Evolutionary conservation across 768 basidiomycete species (phyloP).

Genomic region (Amanita muscaria): DNA sequence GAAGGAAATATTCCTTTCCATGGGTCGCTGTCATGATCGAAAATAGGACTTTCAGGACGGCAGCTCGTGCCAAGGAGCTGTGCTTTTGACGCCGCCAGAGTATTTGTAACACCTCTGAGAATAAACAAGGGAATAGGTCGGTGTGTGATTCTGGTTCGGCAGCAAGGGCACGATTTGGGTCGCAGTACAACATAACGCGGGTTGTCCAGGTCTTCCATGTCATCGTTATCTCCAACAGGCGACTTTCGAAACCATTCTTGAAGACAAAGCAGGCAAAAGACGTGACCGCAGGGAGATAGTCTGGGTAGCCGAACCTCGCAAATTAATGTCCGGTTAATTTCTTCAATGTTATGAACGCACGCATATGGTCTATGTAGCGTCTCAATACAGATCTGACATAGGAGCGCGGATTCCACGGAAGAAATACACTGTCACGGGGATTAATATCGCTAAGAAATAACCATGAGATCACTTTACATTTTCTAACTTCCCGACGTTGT

Average conservation of each 20-base stretch:
- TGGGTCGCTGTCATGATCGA: slow-evolving; percentile 41
- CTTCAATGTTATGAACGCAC: slow-evolving; percentile 38
- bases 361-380: slow-evolving; percentile 53
- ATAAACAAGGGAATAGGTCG: slow-evolving; percentile 65
- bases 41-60: slow-evolving; percentile 15
- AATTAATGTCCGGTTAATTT: no score
- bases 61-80: slow-evolving; percentile 5
- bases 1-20: slow-evolving; percentile 64
- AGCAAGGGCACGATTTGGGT: slow-evolving; percentile 66
- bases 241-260: slow-evolving; percentile 74
- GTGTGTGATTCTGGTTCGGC: slow-evolving; percentile 45
- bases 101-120: slow-evolving; percentile 48
- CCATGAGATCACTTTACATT: slow-evolving; percentile 34
- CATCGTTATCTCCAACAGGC: slow-evolving; percentile 32
- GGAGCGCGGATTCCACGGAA: slow-evolving; percentile 48
- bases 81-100: slow-evolving; percentile 37
- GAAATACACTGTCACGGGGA: slow-evolving; percentile 35
- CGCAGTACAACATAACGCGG: slow-evolving; percentile 44
- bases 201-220: slow-evolving; percentile 23
- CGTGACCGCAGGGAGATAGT: slow-evolving; percentile 68
- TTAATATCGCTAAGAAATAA: neutral
- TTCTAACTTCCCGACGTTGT: slow-evolving; percentile 42
- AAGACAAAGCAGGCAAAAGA: slow-evolving; percentile 64
- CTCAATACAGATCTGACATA: slow-evolving; percentile 77
- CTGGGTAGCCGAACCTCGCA: slow-evolving; percentile 25